phyloP scores from a whole-genome alignment of 1,139 yeast species.

The Blastobotrys elegans region DNA sequence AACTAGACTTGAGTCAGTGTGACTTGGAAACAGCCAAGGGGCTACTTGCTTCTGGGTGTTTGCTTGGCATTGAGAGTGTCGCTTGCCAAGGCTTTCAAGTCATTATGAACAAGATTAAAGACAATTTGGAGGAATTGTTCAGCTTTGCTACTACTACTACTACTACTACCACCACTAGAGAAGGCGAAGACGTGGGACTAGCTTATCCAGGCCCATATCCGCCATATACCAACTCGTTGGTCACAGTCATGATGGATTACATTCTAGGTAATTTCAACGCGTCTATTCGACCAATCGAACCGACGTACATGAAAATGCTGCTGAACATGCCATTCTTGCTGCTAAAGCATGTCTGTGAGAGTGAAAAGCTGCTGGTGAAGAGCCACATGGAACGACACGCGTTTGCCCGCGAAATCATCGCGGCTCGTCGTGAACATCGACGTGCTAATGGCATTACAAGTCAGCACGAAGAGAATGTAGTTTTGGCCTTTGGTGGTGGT shows the following conservation, averaged over 20 bases:
- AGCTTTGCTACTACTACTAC: slow-evolving; percentile 21
- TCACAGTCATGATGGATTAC: slow-evolving; percentile 25
- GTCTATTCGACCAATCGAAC: slow-evolving; percentile 20
- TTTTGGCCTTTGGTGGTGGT: slow-evolving; percentile 35
- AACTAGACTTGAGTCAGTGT: slow-evolving; percentile 24
- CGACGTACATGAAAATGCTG: slow-evolving; percentile 20
- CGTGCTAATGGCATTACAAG: slow-evolving; percentile 15
- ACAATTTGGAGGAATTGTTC: slow-evolving; percentile 24
- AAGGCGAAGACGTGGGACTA: slow-evolving; percentile 21
- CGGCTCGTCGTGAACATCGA: slow-evolving; percentile 25
- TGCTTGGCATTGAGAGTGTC: slow-evolving; percentile 30
- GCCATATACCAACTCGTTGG: slow-evolving; percentile 29
- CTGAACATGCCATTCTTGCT: slow-evolving; percentile 28
- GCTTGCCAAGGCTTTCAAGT: slow-evolving; percentile 27
- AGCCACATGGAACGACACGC: slow-evolving; percentile 31
- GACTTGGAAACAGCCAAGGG: slow-evolving; percentile 29
- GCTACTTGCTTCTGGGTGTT: slow-evolving; percentile 30
- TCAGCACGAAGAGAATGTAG: slow-evolving; percentile 31
- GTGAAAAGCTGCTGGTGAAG: slow-evolving; percentile 25
- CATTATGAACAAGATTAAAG: slow-evolving; percentile 22
- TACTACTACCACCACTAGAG: neutral
- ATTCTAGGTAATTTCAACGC: slow-evolving; percentile 24
- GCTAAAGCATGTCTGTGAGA: slow-evolving; percentile 30
- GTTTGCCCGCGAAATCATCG: slow-evolving; percentile 29
- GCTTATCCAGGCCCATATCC: slow-evolving; percentile 33